A percentile compares a stretch with the other conserved stretches of the same genome.
phyloP scores from a whole-genome alignment of 768 basidiomycete genomes.

The Dentipellis sp. region DNA sequence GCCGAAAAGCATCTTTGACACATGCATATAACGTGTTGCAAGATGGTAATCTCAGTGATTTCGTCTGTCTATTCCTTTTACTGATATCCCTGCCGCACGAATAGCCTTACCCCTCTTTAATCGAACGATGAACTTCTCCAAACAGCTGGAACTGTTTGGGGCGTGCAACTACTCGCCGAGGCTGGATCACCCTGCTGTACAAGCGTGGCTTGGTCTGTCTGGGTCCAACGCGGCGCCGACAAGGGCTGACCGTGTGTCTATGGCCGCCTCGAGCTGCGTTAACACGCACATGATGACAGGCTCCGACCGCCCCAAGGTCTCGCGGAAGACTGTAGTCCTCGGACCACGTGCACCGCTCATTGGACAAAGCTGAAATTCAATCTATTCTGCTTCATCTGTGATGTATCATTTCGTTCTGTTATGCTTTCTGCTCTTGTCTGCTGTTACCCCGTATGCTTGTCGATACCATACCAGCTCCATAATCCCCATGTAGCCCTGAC shows the following conservation, averaged over 20 bases:
- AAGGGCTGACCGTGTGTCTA: neutral
- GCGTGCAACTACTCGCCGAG: neutral
- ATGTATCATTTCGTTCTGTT: no score
- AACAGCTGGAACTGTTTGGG: constrained; percentile 37
- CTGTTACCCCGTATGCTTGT: no score
- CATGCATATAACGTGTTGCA: constrained; percentile 33
- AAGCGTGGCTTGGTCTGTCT: constrained; percentile 1
- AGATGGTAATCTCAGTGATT: constrained; percentile 25
- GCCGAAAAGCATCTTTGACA: constrained; percentile 26
- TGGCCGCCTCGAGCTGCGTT: neutral
- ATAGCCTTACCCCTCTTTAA: constrained; percentile 48
- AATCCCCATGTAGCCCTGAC: no score
- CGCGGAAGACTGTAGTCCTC: neutral
- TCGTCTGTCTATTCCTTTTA: neutral
- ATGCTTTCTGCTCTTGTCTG: no score
- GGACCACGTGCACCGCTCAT: neutral
- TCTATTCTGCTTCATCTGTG: neutral
- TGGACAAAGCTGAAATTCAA: neutral
- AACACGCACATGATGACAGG: neutral
- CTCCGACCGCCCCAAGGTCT: neutral
- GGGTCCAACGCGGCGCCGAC: neutral
- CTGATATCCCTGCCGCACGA: neutral
- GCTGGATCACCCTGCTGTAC: neutral
- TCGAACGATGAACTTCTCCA: constrained; percentile 35
- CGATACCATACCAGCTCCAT: no score